Evolutionary conservation across 1,284 basidiomycete genomes (phyloP).

Genomic region (Anthracocystis setariae): DNA sequence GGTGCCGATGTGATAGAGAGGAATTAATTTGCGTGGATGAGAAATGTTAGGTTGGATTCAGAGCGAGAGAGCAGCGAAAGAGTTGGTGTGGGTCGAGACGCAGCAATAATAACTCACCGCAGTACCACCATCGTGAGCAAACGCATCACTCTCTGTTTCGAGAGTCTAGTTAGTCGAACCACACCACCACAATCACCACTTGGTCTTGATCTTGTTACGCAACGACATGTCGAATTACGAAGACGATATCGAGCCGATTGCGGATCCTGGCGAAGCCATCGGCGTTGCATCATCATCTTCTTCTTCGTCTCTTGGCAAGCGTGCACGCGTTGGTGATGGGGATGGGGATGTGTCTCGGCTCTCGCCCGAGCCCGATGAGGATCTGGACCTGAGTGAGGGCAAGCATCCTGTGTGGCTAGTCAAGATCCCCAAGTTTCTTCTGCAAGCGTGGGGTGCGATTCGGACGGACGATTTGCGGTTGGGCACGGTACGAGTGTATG

Average conservation of each 20-base stretch:
- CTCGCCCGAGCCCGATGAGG: slow-evolving; percentile 64
- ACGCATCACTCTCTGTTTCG: no score
- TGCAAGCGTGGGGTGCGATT: slow-evolving; percentile 70
- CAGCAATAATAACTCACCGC: no score
- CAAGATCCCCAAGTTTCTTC: slow-evolving; percentile 71
- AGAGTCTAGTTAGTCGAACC: no score
- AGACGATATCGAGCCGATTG: slow-evolving; percentile 51
- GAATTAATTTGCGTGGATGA: no score
- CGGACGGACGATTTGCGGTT: slow-evolving; percentile 69
- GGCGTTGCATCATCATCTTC: no score
- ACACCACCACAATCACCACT: not conserved
- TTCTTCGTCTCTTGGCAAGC: slow-evolving; percentile 37
- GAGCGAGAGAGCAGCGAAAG: no score
- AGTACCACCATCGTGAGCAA: no score
- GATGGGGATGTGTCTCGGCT: slow-evolving; percentile 15
- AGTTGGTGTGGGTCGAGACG: no score
- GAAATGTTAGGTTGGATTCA: no score
- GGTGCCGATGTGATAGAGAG: no score
- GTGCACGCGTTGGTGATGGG: slow-evolving; percentile 6
- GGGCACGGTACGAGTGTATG: slow-evolving; percentile 71
- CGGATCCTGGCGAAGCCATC: slow-evolving; percentile 33
- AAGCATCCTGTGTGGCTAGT: slow-evolving; percentile 64
- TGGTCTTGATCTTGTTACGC: no score
- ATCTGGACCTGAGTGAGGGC: slow-evolving; percentile 55
- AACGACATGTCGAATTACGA: slow-evolving; percentile 48